Evolutionary conservation across 2,329 filamentous ascomycete species (phyloP).

Genomic region (Venturia carpophila): DNA sequence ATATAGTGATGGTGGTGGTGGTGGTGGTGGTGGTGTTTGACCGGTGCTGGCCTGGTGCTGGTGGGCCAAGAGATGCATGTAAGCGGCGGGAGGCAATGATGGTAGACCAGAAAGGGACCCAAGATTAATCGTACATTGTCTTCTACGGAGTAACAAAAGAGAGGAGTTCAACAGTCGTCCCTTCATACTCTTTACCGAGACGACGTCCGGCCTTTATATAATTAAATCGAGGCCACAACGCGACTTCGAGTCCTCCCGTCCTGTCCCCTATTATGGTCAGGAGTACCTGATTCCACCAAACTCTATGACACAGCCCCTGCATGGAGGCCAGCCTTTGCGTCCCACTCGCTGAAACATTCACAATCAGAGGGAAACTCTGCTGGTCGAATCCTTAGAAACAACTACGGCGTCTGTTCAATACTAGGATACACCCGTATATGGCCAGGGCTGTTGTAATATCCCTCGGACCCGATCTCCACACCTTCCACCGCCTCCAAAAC

Average conservation of each 20-base stretch:
- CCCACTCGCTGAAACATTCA: conserved; percentile 2
- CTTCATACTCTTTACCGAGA: neutral
- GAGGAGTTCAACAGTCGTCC: neutral
- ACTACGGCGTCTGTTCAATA: neutral
- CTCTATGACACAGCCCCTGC: conserved; percentile 5
- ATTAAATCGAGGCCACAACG: neutral
- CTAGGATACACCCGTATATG: neutral
- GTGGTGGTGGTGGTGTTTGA: neutral
- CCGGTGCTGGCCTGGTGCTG: neutral
- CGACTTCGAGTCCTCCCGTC: neutral
- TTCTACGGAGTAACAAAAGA: neutral
- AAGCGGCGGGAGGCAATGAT: neutral
- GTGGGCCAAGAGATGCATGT: neutral
- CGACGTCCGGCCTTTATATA: neutral
- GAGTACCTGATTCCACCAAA: neutral
- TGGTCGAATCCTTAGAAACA: neutral
- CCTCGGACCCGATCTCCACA: conserved; percentile 2
- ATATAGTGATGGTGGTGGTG: neutral
- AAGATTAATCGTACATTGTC: neutral
- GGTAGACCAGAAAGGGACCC: neutral
- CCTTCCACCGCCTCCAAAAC: neutral
- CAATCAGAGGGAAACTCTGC: neutral
- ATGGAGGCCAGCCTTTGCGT: neutral
- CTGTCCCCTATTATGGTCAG: neutral
- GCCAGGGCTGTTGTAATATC: neutral